These are phyloP conservation scores for Exophiala phaeomuriformis DNA, from an alignment of 2,329 filamentous ascomycete genomes.

Conservation along the genomic window DNA sequence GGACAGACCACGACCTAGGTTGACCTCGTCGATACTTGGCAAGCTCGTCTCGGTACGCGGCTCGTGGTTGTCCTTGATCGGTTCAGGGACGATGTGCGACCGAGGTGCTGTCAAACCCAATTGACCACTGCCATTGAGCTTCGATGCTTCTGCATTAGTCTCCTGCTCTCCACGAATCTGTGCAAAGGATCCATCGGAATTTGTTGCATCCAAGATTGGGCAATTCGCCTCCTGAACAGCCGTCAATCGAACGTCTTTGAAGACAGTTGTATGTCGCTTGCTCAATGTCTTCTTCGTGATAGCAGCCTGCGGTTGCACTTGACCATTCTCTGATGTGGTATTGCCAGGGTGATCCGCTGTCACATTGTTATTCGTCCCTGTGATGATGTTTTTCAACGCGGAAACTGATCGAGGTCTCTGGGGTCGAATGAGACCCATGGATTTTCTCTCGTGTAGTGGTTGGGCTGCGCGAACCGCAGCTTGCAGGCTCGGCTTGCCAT, in stretches of 20 bases:
- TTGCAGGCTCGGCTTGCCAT: constrained; percentile 40
- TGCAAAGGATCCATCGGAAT: background rate
- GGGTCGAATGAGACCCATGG: constrained; percentile 47
- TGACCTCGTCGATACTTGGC: constrained; percentile 24
- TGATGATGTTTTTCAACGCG: constrained; percentile 35
- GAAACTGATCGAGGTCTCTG: constrained; percentile 48
- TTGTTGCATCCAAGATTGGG: constrained; percentile 14
- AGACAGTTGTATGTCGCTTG: constrained; percentile 49
- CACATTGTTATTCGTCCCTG: constrained; percentile 27
- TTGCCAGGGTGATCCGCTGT: constrained; percentile 20
- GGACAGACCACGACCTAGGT: constrained; percentile 13
- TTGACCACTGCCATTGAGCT: constrained; percentile 27
- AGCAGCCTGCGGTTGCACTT: constrained; percentile 22
- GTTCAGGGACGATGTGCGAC: constrained; percentile 22
- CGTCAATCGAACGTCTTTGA: constrained; percentile 43
- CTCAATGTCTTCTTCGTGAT: constrained; percentile 43
- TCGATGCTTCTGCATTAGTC: background rate
- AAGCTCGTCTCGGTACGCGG: constrained; percentile 23
- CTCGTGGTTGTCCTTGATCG: constrained; percentile 19
- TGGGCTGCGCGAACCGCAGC: constrained; percentile 29
- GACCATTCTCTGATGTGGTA: constrained; percentile 30
- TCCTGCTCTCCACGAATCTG: background rate
- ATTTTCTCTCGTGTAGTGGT: constrained; percentile 38
- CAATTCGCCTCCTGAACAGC: constrained; percentile 28
- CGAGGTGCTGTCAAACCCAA: constrained; percentile 9